Percentiles rank a stretch among this genome's conserved stretches.
phyloP scores from a whole-genome alignment of 179 eudicot genomes.

The Corrigiola litoralis region DNA sequence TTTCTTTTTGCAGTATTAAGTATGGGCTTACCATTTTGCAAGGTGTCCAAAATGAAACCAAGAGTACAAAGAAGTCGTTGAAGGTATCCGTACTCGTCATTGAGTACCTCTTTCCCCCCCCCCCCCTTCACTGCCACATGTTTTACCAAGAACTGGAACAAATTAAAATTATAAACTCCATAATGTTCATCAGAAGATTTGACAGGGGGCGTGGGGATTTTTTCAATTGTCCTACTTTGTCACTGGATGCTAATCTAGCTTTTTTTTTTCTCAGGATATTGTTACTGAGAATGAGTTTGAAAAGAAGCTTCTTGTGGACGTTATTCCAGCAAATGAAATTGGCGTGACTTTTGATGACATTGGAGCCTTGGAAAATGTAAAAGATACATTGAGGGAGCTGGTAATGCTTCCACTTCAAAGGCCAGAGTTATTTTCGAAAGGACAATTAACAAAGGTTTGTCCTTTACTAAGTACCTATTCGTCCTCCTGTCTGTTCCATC shows the following conservation, averaged over 20 bases:
- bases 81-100: slow-evolving; percentile 60
- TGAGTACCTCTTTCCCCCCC: neutral
- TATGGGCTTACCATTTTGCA: slow-evolving; percentile 66
- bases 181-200: no score
- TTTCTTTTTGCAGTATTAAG: slow-evolving; percentile 46
- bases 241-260: neutral
- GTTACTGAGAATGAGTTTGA: slow-evolving; percentile 90
- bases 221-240: neutral
- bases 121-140: neutral
- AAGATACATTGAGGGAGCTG: slow-evolving; percentile 78
- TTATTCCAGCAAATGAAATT: slow-evolving; percentile 84
- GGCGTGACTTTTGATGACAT: slow-evolving; percentile 90
- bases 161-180: no score
- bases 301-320: slow-evolving; percentile 80
- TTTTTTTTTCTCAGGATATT: slow-evolving; percentile 56
- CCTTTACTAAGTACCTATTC: neutral
- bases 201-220: neutral
- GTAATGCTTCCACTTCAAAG: slow-evolving; percentile 94
- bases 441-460: slow-evolving; percentile 81
- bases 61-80: slow-evolving; percentile 71
- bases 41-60: slow-evolving; percentile 68
- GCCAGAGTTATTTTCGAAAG: slow-evolving; percentile 83
- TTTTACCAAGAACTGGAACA: no score
- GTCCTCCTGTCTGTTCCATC: neutral
- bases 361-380: slow-evolving; percentile 85